These are phyloP conservation scores for Pseudisothecium myosuroides DNA, from an alignment of 225 moss, liverwort and hornwort species.

Conservation along the genomic window DNA sequence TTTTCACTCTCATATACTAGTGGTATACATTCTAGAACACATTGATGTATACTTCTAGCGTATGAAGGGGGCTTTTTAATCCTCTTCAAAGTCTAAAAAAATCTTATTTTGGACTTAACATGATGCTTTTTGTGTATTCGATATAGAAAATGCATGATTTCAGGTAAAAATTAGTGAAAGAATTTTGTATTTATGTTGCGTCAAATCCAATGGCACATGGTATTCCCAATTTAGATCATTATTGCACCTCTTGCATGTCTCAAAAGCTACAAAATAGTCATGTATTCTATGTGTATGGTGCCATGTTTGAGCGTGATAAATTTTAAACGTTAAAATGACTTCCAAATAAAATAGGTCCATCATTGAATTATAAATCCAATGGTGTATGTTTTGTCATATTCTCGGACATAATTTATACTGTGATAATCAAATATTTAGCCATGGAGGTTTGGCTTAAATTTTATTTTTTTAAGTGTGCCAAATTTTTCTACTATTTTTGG, in stretches of 20 bases:
- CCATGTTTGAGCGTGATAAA: not conserved
- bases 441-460: not conserved
- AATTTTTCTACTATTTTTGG: too few species aligned
- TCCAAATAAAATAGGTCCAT: not conserved
- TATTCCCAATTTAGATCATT: not conserved
- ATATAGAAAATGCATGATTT: not conserved
- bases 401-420: not conserved
- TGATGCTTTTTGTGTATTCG: not conserved
- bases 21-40: not conserved
- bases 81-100: not conserved
- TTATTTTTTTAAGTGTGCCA: too few species aligned
- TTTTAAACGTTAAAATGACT: not conserved
- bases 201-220: not conserved
- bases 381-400: not conserved
- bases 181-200: not conserved
- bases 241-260: not conserved
- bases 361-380: not conserved
- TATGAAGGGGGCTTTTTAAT: not conserved
- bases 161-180: not conserved
- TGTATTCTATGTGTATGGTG: not conserved
- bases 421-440: not conserved
- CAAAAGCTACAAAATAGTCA: not conserved
- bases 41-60: rapidly evolving
- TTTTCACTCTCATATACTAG: not conserved
- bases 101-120: not conserved